These are phyloP conservation scores for Royoungia palumana DNA, from an alignment of 768 basidiomycete genomes.

Conservation along the genomic window DNA sequence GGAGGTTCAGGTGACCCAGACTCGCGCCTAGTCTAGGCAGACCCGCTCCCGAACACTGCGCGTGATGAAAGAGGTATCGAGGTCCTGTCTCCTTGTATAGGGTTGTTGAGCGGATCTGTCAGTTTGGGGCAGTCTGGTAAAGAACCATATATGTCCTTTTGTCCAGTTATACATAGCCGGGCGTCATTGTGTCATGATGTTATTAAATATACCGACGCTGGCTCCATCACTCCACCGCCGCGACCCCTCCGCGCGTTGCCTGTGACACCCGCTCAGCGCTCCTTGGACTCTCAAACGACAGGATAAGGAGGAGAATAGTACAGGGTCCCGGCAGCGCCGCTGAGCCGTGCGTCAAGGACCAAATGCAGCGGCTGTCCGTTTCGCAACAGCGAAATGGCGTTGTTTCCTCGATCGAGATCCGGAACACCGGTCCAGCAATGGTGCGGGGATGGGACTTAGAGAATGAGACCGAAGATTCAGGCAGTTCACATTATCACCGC, in stretches of 20 bases:
- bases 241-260: slow-evolving; percentile 24
- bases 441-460: slow-evolving; percentile 24
- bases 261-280: slow-evolving; percentile 10
- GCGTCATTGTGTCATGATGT: neutral
- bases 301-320: slow-evolving; percentile 11
- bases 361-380: slow-evolving; percentile 30
- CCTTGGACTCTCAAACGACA: slow-evolving; percentile 12
- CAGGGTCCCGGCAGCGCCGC: slow-evolving; percentile 30
- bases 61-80: slow-evolving; percentile 3
- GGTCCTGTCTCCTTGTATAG: slow-evolving; percentile 1
- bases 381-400: slow-evolving; percentile 22
- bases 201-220: neutral
- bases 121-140: neutral
- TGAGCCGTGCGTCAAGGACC: slow-evolving; percentile 20
- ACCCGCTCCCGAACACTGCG: neutral
- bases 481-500: slow-evolving; percentile 2
- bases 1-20: no score
- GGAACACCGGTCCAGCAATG: slow-evolving; percentile 24
- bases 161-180: neutral
- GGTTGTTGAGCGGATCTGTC: neutral
- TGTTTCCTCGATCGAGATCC: slow-evolving; percentile 27
- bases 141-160: neutral
- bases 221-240: slow-evolving; percentile 10
- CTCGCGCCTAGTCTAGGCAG: neutral
- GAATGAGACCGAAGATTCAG: slow-evolving; percentile 5